phyloP scores from a whole-genome alignment of 2,329 filamentous ascomycete genomes.

The Paecilomyces sp. region DNA sequence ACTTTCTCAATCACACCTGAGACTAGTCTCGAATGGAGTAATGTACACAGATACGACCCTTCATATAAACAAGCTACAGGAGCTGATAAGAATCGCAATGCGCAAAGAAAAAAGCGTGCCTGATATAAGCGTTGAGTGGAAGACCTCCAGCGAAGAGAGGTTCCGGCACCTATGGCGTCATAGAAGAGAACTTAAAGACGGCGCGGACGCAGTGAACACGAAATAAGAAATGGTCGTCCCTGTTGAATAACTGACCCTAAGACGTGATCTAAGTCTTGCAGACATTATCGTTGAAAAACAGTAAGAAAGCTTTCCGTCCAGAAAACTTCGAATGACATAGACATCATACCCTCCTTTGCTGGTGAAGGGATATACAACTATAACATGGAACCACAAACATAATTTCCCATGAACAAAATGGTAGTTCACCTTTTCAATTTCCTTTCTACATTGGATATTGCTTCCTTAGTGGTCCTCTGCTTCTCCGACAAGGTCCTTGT shows the following conservation, averaged over 20 bases:
- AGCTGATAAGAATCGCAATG: too few species aligned
- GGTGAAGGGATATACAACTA: neutral
- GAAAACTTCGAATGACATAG: neutral
- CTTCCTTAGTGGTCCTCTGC: constrained; percentile 19
- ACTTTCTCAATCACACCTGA: neutral
- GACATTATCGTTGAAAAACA: constrained; percentile 17
- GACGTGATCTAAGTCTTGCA: constrained; percentile 8
- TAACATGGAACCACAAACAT: neutral
- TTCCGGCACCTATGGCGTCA: neutral
- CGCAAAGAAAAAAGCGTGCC: too few species aligned
- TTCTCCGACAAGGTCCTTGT: constrained; percentile 63
- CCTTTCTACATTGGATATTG: neutral
- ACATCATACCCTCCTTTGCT: neutral
- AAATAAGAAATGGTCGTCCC: constrained; percentile 4
- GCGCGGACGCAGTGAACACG: neutral
- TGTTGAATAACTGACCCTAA: constrained; percentile 14
- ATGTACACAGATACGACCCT: too few species aligned
- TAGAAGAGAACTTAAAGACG: neutral
- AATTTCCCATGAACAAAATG: neutral
- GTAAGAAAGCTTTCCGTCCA: neutral
- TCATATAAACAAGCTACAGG: too few species aligned
- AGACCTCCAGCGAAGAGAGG: neutral
- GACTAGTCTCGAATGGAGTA: neutral
- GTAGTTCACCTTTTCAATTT: neutral
- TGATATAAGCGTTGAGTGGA: too few species aligned